These are phyloP conservation scores for Amphichorda felina DNA, from an alignment of 2,329 filamentous ascomycete genomes.

Conservation along the genomic window DNA sequence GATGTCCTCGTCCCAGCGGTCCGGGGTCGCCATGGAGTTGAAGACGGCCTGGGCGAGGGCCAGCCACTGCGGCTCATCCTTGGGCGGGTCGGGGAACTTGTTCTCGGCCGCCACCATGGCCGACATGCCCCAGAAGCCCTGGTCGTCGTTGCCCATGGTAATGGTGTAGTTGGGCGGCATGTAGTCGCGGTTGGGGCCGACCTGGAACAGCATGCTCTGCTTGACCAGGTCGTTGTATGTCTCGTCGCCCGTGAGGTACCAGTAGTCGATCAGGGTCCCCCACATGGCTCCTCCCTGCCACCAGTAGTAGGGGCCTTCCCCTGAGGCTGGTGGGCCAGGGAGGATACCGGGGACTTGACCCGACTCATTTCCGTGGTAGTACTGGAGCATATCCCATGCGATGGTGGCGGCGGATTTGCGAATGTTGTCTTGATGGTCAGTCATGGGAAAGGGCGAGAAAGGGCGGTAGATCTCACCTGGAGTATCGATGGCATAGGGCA, in stretches of 20 bases:
- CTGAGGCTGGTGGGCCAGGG: slow-evolving; percentile 30
- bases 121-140: slow-evolving; percentile 56
- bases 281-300: slow-evolving; percentile 55
- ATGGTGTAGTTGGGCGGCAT: slow-evolving; percentile 42
- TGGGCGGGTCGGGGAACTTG: slow-evolving; percentile 41
- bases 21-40: slow-evolving; percentile 38
- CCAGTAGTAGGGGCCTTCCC: slow-evolving; percentile 46
- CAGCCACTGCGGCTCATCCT: slow-evolving; percentile 37
- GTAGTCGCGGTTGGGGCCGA: slow-evolving; percentile 39
- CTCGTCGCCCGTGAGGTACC: slow-evolving; percentile 46
- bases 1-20: slow-evolving; percentile 53
- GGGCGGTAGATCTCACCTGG: neutral
- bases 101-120: slow-evolving; percentile 47
- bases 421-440: slow-evolving; percentile 15
- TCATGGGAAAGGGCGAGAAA: neutral
- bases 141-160: slow-evolving; percentile 51
- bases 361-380: slow-evolving; percentile 32
- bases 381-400: slow-evolving; percentile 31
- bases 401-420: slow-evolving; percentile 23
- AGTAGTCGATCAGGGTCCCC: slow-evolving; percentile 52
- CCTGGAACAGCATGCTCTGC: slow-evolving; percentile 38
- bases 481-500: slow-evolving; percentile 8
- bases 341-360: slow-evolving; percentile 34
- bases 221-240: slow-evolving; percentile 44
- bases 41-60: slow-evolving; percentile 53